Percentiles rank a stretch among this genome's conserved stretches.
These are phyloP conservation scores for Schwanniomyces etchellsii DNA, from an alignment of 1,139 yeast species.

Conservation along the genomic window DNA sequence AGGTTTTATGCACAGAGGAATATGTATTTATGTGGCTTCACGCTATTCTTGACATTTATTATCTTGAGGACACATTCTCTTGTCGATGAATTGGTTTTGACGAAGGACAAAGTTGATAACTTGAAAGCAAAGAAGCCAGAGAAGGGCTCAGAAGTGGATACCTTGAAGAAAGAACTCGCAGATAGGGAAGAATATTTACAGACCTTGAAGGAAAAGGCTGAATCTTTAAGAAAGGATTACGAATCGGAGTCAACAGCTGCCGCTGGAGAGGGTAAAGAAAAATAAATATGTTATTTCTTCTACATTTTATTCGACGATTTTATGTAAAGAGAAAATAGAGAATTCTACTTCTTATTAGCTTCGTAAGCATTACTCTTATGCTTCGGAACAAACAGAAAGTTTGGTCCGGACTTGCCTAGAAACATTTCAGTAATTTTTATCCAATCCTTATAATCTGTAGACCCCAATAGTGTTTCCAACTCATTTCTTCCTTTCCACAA, in stretches of 20 bases:
- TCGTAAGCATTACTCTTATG: conserved; percentile 87
- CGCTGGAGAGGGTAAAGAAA: not conserved
- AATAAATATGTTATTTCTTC: too few relatives aligned
- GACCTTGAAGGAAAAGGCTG: conserved; percentile 67
- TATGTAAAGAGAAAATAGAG: too few relatives aligned
- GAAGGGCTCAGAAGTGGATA: conserved; percentile 29
- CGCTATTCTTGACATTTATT: conserved; percentile 81
- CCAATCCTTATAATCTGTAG: conserved; percentile 88
- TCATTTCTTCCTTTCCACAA: conserved; percentile 94
- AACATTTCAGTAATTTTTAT: conserved; percentile 95
- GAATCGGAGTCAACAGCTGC: conserved; percentile 17
- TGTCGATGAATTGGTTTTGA: conserved; percentile 65
- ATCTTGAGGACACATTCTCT: conserved; percentile 81
- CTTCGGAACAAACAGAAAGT: conserved; percentile 80
- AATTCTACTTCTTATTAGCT: not conserved
- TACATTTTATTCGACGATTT: too few relatives aligned
- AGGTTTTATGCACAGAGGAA: conserved; percentile 95
- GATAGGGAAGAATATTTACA: conserved; percentile 60
- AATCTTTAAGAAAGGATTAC: conserved; percentile 61
- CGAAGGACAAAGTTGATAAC: conserved; percentile 59
- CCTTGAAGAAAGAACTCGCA: conserved; percentile 50
- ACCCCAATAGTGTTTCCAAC: conserved; percentile 81
- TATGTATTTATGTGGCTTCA: conserved; percentile 93
- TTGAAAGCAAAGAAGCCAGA: conserved; percentile 18
- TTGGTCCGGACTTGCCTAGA: conserved; percentile 74